phyloP scores from a whole-genome alignment of 345 rosid genomes.

The Nasturtium officinale region DNA sequence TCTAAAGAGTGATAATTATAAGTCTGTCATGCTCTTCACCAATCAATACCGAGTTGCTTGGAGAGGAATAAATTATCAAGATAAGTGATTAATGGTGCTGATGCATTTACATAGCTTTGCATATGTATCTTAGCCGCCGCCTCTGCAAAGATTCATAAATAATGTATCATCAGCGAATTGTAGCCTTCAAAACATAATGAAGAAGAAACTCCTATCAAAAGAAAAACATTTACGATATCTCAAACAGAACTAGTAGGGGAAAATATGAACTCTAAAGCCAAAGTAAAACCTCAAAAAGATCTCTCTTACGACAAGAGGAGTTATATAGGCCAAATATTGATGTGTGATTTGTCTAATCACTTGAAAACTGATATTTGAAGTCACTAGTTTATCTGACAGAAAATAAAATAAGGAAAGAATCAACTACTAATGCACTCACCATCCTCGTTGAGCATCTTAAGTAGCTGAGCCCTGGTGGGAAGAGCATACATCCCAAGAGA shows the following conservation, averaged over 20 bases:
- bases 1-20: background rate
- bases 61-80: constrained; percentile 69
- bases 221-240: background rate
- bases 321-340: background rate
- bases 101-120: constrained; percentile 65
- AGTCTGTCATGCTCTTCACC: constrained; percentile 52
- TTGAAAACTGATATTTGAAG: background rate
- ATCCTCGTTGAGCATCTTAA: constrained; percentile 80
- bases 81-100: constrained; percentile 60
- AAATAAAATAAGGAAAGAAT: constrained; percentile 18
- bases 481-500: constrained; percentile 93
- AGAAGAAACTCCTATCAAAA: constrained; percentile 1
- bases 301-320: background rate
- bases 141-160: constrained; percentile 50
- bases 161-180: background rate
- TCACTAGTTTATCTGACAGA: constrained; percentile 11
- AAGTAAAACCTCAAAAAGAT: background rate
- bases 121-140: constrained; percentile 67
- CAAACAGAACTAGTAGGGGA: background rate
- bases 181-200: background rate
- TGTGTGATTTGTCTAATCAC: constrained; percentile 1
- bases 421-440: constrained; percentile 56
- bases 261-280: constrained; percentile 15
- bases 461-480: constrained; percentile 79
- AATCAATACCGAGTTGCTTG: constrained; percentile 78